phyloP scores from a whole-genome alignment of 345 rosid genomes.

The Hibiscus tridactylites region DNA sequence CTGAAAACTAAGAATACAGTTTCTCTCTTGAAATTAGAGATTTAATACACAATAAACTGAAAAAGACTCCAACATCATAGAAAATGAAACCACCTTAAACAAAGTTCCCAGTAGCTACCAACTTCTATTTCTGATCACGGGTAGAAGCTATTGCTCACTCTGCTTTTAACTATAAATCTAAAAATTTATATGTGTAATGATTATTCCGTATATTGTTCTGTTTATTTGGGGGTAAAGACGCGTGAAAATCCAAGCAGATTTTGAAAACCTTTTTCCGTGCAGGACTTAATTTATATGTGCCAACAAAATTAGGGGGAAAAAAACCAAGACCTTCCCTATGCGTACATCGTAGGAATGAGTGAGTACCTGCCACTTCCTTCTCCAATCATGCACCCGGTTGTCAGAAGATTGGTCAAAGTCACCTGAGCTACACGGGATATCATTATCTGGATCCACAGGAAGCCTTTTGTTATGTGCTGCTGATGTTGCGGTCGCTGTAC shows the following conservation, averaged over 20 bases:
- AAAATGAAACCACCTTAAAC: not conserved
- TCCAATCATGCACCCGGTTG: constrained; percentile 5
- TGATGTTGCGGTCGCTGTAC: constrained; percentile 21
- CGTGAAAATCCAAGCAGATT: not conserved
- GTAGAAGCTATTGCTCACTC: not conserved
- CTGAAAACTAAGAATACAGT: not conserved
- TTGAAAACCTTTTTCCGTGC: not conserved
- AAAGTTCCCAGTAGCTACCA: not conserved
- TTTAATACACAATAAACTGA: not conserved
- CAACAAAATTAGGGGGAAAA: constrained; percentile 1
- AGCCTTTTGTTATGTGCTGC: constrained; percentile 23
- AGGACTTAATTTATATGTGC: not conserved
- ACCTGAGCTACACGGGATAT: constrained; percentile 21
- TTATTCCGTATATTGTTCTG: not conserved
- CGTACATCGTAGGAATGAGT: not conserved
- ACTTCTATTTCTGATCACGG: not conserved
- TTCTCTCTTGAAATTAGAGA: not conserved
- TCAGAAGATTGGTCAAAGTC: constrained; percentile 35
- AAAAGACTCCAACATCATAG: not conserved
- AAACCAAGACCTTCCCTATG: not conserved
- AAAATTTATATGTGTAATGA: not conserved
- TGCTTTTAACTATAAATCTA: too few relatives aligned
- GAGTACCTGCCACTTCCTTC: constrained; percentile 52
- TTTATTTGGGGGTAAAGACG: not conserved
- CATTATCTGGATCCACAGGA: constrained; percentile 26